Evolutionary conservation across 1,139 yeast genomes (phyloP), one percentile per base, ranked within the genome.

Genomic region (Lipomyces yarrowii): DNA sequence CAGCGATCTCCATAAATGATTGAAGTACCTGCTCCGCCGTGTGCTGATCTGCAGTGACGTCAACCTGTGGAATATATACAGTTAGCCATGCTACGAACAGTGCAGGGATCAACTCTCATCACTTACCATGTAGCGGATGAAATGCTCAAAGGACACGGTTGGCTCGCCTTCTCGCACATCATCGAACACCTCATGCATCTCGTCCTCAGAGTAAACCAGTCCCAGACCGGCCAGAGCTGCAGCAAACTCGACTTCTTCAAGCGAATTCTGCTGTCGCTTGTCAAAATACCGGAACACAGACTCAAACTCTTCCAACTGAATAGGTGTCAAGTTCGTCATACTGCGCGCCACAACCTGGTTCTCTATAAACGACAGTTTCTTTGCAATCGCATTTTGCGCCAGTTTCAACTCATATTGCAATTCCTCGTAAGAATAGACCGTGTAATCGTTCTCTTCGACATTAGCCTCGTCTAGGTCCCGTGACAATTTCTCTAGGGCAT

Each of bases 211-310:
- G 62, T 76, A 77, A 2, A 77, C 76, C 18, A 77, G 71, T 1
- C 82, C 82, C 58, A 80, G 72, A 56, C 79, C 74, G 0, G 81
- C 81, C 57, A 80, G 71, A 1, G 82, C 82, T 0, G 80, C 82
- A 0, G 77, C 73, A 65, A 80, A 79, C 70, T 80, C 82, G 8
- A 73, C 68, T 62, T 77, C 78, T 21, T 73, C 71, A 33, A 80
- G 73, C 18, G 74, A 67, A 65, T 79, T 78, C 59, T 74, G 71
- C 46, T 77, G 77, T 21, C 75, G 71, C 71, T 76, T 77, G 70
- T 80, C 82, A 67, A 80, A 80, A 67, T 75, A 80, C 54, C 81
- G 70, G 67, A 80, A 80, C n/a, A 77, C 80, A 5, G 80, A 75
- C 67, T 79, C 82, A 68, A 80, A 80, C 70, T 80, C 82, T 64